Conservation (phyloP, 169 alveolate species). For the Theileria annulata region DNA sequence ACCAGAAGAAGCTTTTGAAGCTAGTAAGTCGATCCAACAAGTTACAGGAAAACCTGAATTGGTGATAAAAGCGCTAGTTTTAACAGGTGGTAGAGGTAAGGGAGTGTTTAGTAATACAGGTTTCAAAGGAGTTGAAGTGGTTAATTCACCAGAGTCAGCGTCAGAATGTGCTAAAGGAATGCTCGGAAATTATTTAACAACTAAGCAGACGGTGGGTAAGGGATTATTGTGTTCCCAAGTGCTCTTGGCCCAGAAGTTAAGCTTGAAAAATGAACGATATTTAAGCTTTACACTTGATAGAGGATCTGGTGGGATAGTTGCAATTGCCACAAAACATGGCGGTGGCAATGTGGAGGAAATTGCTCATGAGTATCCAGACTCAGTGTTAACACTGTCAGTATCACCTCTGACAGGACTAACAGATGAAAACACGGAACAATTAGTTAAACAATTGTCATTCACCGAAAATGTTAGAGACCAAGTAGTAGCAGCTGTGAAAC, state of each 20-base stretch:
- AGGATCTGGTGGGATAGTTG: slow-evolving; percentile 84
- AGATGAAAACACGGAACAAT: slow-evolving; percentile 60
- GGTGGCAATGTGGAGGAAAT: slow-evolving; percentile 91
- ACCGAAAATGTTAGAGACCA: slow-evolving; percentile 58
- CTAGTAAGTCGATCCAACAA: slow-evolving; percentile 66
- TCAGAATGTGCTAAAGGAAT: slow-evolving; percentile 79
- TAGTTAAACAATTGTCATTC: slow-evolving; percentile 73
- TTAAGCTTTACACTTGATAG: slow-evolving; percentile 92
- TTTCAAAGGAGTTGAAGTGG: slow-evolving; percentile 87
- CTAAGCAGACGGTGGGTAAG: slow-evolving; percentile 85
- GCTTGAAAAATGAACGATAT: slow-evolving; percentile 86
- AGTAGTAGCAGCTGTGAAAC: slow-evolving; percentile 56
- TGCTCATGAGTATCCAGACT: slow-evolving; percentile 80
- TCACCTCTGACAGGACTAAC: slow-evolving; percentile 79
- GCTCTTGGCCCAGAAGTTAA: slow-evolving; percentile 81
- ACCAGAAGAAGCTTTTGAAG: slow-evolving; percentile 77
- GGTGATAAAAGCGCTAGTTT: slow-evolving; percentile 84
- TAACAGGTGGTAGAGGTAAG: slow-evolving; percentile 91
- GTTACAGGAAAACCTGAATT: slow-evolving; percentile 51
- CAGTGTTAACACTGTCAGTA: slow-evolving; percentile 72
- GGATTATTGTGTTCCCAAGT: slow-evolving; percentile 86
- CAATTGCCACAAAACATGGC: slow-evolving; percentile 86
- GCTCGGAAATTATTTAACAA: slow-evolving; percentile 85
- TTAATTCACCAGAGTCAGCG: slow-evolving; percentile 72
- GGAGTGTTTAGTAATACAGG: slow-evolving; percentile 85